phyloP scores from a whole-genome alignment of 2,329 filamentous ascomycete genomes.

The Alternaria sp. region DNA sequence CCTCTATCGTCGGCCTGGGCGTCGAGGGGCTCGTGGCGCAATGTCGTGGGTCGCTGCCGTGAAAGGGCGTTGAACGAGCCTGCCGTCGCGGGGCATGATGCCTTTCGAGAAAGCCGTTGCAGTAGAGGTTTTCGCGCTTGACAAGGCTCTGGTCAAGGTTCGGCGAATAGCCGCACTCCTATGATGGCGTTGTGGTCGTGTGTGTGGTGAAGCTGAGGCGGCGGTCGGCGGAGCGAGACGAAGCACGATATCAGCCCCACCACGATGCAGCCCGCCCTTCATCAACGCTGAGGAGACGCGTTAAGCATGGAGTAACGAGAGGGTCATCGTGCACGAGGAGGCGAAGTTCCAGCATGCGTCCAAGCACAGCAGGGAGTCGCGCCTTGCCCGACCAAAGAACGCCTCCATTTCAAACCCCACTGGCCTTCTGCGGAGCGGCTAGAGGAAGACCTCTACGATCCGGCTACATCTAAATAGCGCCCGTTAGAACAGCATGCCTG shows the following conservation, averaged over 20 bases:
- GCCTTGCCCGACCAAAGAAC: neutral
- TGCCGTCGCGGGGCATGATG: neutral
- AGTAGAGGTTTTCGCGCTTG: neutral
- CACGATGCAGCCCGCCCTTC: neutral
- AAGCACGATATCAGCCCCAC: conserved; percentile 1
- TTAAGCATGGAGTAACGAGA: rapidly evolving
- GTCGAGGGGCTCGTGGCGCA: neutral
- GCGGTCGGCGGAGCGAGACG: neutral
- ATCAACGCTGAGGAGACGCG: neutral
- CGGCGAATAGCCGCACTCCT: neutral
- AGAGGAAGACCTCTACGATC: neutral
- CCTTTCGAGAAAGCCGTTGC: neutral
- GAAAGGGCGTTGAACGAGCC: neutral
- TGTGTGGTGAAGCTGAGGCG: neutral
- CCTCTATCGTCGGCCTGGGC: neutral
- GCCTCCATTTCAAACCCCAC: too few relatives aligned
- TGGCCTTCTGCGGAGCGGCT: neutral
- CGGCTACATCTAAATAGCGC: too few relatives aligned
- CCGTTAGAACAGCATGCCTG: neutral
- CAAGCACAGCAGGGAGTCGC: neutral
- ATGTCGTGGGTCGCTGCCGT: neutral
- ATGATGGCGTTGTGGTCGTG: neutral
- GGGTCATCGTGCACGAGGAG: rapidly evolving
- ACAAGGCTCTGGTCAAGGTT: neutral
- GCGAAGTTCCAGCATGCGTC: rapidly evolving